Percentiles rank a stretch among this genome's conserved stretches.
Conservation (phyloP, 345 rosid genomes). For the Fremontodendron californicum region DNA sequence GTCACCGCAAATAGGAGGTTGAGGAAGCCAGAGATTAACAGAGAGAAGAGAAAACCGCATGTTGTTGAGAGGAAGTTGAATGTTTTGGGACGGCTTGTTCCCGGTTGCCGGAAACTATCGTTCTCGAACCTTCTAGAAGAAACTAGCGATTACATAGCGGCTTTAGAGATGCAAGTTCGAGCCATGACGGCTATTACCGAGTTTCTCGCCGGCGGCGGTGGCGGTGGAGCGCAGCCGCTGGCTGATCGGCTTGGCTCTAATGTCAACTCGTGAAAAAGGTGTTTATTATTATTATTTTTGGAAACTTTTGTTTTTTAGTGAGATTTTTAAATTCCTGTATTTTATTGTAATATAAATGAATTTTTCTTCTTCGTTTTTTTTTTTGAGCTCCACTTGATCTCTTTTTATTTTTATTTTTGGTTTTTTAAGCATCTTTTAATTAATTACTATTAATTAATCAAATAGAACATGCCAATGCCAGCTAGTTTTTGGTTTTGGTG, state of each 20-base stretch:
- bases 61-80: conserved; percentile 48
- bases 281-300: conserved; percentile 1
- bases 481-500: background rate
- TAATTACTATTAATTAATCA: conserved; percentile 5
- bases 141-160: conserved; percentile 82
- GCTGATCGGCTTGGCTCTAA: conserved; percentile 3
- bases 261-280: conserved; percentile 17
- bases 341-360: conserved; percentile 30
- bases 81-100: conserved; percentile 64
- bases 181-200: conserved; percentile 74
- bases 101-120: conserved; percentile 76
- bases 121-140: conserved; percentile 64
- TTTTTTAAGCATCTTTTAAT: background rate
- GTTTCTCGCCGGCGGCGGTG: conserved; percentile 29
- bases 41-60: conserved; percentile 31
- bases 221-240: conserved; percentile 10
- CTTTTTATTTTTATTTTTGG: background rate
- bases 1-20: conserved; percentile 19
- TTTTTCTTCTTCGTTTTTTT: background rate
- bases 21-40: conserved; percentile 27
- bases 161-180: conserved; percentile 93
- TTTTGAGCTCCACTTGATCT: conserved; percentile 6
- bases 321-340: conserved; percentile 30
- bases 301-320: conserved; percentile 12
- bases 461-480: background rate